phyloP scores from a whole-genome alignment of 768 basidiomycete species.

The Fibroporia radiculosa region DNA sequence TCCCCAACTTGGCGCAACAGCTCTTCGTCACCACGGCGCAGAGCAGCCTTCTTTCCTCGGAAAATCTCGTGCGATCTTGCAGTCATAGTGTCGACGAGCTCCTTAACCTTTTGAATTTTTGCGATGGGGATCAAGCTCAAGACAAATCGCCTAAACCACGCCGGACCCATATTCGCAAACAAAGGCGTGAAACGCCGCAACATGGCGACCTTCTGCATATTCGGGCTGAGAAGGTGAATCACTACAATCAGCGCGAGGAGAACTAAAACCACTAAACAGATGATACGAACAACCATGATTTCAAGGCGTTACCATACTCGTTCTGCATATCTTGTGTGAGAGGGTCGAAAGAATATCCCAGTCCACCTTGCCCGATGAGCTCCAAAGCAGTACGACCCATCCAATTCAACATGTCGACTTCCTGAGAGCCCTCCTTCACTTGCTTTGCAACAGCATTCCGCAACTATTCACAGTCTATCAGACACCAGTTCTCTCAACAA shows the following conservation, averaged over 20 bases:
- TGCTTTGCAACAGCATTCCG: slow-evolving; percentile 6
- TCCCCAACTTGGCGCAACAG: slow-evolving; percentile 7
- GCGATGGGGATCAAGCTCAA: slow-evolving; percentile 10
- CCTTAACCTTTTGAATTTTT: slow-evolving; percentile 5
- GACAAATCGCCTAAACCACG: neutral
- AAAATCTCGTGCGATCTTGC: slow-evolving; percentile 10
- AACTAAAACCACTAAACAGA: slow-evolving; percentile 7
- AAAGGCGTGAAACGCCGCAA: neutral
- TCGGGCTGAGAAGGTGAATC: neutral
- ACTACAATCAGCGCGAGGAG: neutral
- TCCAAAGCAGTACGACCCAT: slow-evolving; percentile 22
- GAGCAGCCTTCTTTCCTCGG: slow-evolving; percentile 6
- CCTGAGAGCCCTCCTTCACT: slow-evolving; percentile 1
- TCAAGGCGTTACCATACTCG: slow-evolving; percentile 6
- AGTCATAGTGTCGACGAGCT: slow-evolving; percentile 6
- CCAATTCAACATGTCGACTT: slow-evolving; percentile 21
- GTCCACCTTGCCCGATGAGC: slow-evolving; percentile 41
- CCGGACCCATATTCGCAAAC: neutral
- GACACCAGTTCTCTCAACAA: slow-evolving; percentile 2
- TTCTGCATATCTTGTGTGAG: slow-evolving; percentile 24
- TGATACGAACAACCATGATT: slow-evolving; percentile 21
- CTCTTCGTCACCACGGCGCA: slow-evolving; percentile 8
- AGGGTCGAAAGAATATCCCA: slow-evolving; percentile 31
- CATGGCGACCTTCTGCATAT: neutral
- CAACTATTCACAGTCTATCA: slow-evolving; percentile 21